A percentile compares a stretch with the other conserved stretches of the same genome.
These are phyloP conservation scores for Cercospora citrullina DNA, from an alignment of 2,329 filamentous ascomycete genomes.

Conservation along the genomic window DNA sequence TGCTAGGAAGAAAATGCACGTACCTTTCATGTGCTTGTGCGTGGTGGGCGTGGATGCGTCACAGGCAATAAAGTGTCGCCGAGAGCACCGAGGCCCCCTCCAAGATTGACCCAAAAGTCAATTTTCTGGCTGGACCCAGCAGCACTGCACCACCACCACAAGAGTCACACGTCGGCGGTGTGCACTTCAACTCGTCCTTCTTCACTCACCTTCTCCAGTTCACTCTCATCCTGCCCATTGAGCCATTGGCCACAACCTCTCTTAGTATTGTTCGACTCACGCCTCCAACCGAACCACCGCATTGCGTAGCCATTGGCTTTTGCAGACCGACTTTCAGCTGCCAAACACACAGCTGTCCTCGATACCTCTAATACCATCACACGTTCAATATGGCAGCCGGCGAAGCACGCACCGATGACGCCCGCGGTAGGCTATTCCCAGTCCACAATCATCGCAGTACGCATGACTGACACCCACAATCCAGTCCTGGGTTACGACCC, in stretches of 20 bases:
- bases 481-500: slow-evolving; percentile 91
- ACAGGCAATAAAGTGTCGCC: background rate
- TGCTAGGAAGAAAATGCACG: background rate
- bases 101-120: background rate
- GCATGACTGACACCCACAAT: slow-evolving; percentile 16
- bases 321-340: background rate
- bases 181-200: background rate
- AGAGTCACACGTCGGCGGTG: slow-evolving; percentile 2
- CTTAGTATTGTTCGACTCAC: background rate
- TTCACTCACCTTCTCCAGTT: background rate
- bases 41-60: background rate
- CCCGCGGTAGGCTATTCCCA: slow-evolving; percentile 48
- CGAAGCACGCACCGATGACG: slow-evolving; percentile 48
- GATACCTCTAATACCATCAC: background rate
- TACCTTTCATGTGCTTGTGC: background rate
- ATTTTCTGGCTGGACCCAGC: slow-evolving; percentile 6
- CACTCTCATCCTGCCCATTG: background rate
- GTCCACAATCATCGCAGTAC: background rate
- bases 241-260: background rate
- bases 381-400: slow-evolving; percentile 22
- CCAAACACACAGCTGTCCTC: background rate
- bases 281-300: background rate
- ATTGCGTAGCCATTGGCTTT: background rate
- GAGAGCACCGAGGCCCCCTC: slow-evolving; percentile 1
- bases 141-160: background rate